Evolutionary conservation across 2,329 filamentous ascomycete genomes (phyloP), one percentile per base, ranked within the genome.

Genomic region (Rasamsonia emersonii): DNA sequence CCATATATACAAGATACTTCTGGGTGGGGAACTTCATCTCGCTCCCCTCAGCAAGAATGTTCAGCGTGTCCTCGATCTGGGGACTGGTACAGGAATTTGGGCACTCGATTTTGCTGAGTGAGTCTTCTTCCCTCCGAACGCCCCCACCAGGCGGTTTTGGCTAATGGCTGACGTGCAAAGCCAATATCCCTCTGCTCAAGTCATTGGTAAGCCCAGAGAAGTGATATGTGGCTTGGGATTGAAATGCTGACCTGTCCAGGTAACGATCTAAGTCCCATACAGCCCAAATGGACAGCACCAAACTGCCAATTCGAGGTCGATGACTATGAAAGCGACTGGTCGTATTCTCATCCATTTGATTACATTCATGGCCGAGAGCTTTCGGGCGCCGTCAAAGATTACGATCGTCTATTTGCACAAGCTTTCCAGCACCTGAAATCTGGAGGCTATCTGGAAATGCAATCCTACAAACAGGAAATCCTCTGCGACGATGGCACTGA

Each of bases 361-460:
- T 26, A 7, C 21, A 45, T 49, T 25, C 46, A 49, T 26, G 34
- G 30, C 10, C 45, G 44, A 9, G 40, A 41, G 19, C 6, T 26
- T 9, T 9, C n/a, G 11, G 24, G 24, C 6, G n/a, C 24, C 7
- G 15, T 26, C 11, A 9, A 13, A 5, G 24, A 26, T 13, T 13
- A 26, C 24, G 24, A 26, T 13, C 24, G 24, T 7, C 11, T 26
- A 9, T 26, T 26, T 13, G 6, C 5, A 13, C 24, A 26, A 13
- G n/a, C 9, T 26, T 13, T 26, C 24, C 5, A 7, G 6, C 6
- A 7, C 11, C 11, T 26, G 7, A 7, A 26, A 5, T 13, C 24
- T 9, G 24, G 24, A n/a, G 24, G 24, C 9, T 26, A 13, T 7
- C 11, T 26, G 5, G 24, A 26, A 13, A 26, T 26, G 24, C 24